Evolutionary conservation across 495 filamentous ascomycete species (phyloP), one percentile per base, ranked within the genome.

Genomic region (Xylaria longipes): DNA sequence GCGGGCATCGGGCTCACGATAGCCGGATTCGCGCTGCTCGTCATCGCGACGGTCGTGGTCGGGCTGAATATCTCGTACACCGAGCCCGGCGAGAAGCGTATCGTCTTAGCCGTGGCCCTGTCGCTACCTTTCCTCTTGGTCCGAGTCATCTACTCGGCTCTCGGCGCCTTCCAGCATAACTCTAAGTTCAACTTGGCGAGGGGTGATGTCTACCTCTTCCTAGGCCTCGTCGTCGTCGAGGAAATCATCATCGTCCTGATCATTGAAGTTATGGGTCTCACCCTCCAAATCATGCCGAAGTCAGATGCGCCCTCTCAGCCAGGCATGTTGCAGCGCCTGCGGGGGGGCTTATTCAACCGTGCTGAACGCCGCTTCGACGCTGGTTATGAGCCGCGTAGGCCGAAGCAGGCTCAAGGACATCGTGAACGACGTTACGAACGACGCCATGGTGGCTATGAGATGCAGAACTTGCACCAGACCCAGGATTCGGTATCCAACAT

Each of bases 61-160:
- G 74, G 68, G 50, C 8, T 46, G 7, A 77, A 80, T 31, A 39
- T 75, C 27, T 65, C 76, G 22, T 6, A 69, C 50, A 76, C 75
- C 25, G 76, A 78, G 37, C 37, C 56, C 2, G 80, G 81, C 71
- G 79, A 81, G 77, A 80, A 78, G 63, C 77, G 80, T 25, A 50
- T 82, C 17, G 69, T 84, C 14, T 52, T 79, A 6, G 74, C 74
- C 61, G 71, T 82, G 11, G 77, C 71, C 17, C 50, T 76, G 11
- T 80, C 74, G 39, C 70, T 82, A 48, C 82, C 82, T n/a, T 80
- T 82, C 58, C 74, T 80, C 61, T 73, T 82, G n/a, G 75, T 83
- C 20, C 76, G 82, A 35, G 64, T 83, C 41, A 54, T 75, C 71
- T 82, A 82, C 70, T 74, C 76, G 5, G 74, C 72, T 33, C 39